Conservation (phyloP, 2,329 filamentous ascomycete genomes). For the Penicillium rolfsii region DNA sequence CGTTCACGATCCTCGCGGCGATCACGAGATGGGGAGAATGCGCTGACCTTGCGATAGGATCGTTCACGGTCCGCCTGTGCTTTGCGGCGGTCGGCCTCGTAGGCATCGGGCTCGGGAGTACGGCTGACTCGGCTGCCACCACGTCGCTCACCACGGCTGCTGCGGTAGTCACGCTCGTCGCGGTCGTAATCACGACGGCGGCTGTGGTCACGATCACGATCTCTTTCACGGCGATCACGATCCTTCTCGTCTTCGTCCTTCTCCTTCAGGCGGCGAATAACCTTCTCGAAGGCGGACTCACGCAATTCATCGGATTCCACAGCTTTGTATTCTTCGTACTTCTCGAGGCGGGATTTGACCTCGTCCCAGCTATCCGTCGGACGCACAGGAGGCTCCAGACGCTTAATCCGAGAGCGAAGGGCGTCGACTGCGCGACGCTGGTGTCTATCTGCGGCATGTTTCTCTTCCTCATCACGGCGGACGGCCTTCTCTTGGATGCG, state of each 20-base stretch:
- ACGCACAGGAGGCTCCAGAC: constrained; percentile 80
- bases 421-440: constrained; percentile 84
- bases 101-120: constrained; percentile 88
- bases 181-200: constrained; percentile 56
- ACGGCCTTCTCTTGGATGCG: constrained; percentile 85
- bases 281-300: constrained; percentile 84
- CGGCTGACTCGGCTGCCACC: constrained; percentile 68
- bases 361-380: constrained; percentile 84
- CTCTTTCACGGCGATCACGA: constrained; percentile 54
- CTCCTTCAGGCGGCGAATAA: constrained; percentile 85
- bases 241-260: constrained; percentile 81
- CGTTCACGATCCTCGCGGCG: constrained; percentile 45
- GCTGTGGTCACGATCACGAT: constrained; percentile 32
- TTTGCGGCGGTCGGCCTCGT: constrained; percentile 92
- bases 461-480: constrained; percentile 81
- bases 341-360: constrained; percentile 76
- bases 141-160: constrained; percentile 45
- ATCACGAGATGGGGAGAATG: constrained; percentile 55
- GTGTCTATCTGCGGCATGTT: constrained; percentile 76
- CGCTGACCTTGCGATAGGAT: constrained; percentile 82
- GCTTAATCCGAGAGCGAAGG: constrained; percentile 83
- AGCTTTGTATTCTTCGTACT: constrained; percentile 80
- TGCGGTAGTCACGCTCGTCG: constrained; percentile 63
- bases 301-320: constrained; percentile 82
- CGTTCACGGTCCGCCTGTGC: constrained; percentile 93